Percentiles rank a stretch among this genome's conserved stretches.
phyloP scores from a whole-genome alignment of 1,284 basidiomycete genomes.

The Malassezia brasiliensis region DNA sequence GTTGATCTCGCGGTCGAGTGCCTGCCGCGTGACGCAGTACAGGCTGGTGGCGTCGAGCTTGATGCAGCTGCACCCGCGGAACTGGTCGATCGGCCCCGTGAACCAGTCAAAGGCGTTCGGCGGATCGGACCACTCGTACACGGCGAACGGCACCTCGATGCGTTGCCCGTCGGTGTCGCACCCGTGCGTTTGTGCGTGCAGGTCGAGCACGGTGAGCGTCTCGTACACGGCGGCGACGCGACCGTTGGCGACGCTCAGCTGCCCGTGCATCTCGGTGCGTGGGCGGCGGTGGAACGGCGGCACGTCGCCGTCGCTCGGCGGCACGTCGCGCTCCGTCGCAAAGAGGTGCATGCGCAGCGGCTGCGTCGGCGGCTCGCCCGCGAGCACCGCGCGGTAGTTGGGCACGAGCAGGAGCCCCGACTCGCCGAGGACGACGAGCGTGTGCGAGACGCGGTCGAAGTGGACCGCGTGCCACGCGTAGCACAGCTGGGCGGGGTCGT shows the following conservation, averaged over 20 bases:
- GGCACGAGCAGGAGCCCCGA: conserved; percentile 26
- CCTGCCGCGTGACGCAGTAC: conserved; percentile 13
- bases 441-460: conserved; percentile 28
- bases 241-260: conserved; percentile 8
- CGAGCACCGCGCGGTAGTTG: conserved; percentile 27
- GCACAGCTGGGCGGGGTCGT: conserved; percentile 3
- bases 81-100: neutral
- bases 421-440: conserved; percentile 30
- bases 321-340: conserved; percentile 19
- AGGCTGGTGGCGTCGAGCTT: conserved; percentile 16
- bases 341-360: conserved; percentile 10
- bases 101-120: neutral
- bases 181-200: neutral
- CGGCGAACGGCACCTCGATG: conserved; percentile 3
- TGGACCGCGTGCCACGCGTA: conserved; percentile 35
- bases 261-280: neutral
- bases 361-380: conserved; percentile 11
- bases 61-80: conserved; percentile 11
- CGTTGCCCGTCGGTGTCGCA: neutral
- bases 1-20: conserved; percentile 3
- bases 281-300: neutral
- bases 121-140: conserved; percentile 9
- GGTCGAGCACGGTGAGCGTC: conserved; percentile 4
- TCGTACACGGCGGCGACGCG: conserved; percentile 6
- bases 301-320: conserved; percentile 1